phyloP scores from a whole-genome alignment of 768 basidiomycete species.

The Leccinum aurantiacum region DNA sequence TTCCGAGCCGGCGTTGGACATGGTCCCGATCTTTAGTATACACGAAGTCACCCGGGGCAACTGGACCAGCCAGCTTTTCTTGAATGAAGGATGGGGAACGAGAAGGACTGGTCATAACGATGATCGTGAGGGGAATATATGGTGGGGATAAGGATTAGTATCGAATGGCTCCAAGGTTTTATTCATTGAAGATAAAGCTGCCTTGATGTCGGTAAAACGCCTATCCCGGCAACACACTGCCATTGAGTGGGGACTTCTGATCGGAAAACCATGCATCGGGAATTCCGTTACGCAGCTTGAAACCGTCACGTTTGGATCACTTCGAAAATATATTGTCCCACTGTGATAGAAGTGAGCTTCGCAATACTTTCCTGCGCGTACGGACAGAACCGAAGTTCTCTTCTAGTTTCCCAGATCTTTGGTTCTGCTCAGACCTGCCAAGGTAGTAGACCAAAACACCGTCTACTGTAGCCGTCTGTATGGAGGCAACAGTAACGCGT shows the following conservation, averaged over 20 bases:
- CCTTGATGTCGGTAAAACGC: background rate
- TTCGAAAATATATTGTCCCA: background rate
- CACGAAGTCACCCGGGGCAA: conserved; percentile 10
- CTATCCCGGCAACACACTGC: background rate
- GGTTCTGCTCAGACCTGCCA: background rate
- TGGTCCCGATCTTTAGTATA: conserved; percentile 18
- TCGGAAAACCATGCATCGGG: background rate
- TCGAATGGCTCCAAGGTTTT: background rate
- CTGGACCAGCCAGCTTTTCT: conserved; percentile 1
- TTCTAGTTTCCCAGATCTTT: background rate
- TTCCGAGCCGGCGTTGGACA: conserved; percentile 22
- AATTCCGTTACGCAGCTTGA: background rate
- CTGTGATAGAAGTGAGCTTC: background rate
- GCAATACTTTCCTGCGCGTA: background rate
- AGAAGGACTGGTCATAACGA: background rate
- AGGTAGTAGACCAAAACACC: background rate
- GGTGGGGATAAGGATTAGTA: background rate
- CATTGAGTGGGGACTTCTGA: background rate
- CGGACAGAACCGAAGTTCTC: background rate
- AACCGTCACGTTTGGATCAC: background rate
- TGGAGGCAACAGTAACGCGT: background rate
- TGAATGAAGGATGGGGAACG: background rate
- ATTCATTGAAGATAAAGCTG: background rate
- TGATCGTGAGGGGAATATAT: background rate
- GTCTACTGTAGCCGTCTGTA: background rate